Base-by-base conservation (phyloP, 257 asterid species). In the Fraxinus cuspidata region DNA sequence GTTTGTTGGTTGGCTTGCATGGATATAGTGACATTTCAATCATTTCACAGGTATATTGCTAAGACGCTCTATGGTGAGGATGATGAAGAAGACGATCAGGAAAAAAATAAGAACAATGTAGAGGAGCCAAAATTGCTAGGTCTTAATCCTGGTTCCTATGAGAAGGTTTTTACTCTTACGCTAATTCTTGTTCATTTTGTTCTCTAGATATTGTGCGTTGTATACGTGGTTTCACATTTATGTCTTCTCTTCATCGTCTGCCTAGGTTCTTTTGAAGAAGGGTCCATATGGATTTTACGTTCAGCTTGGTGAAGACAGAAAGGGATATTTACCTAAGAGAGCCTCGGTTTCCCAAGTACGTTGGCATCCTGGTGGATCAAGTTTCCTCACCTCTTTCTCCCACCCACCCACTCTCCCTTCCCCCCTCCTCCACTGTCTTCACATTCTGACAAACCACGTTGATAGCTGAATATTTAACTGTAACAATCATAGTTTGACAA, bases 251-350 rank as follows among this genome's bases (percentile, higher is more conserved):
- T 81, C 60, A 38, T 51, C 38, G 71, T 58, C 56, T 68, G 64
- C 21, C 5, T 31, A 95, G 98, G 87, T 95, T 85, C 89, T 93
- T 71, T 74, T 95, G 81, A 95, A 93, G 96, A 75, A 74, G 70
- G 98, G 99, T 71, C 98, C 98, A 13, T 95, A 87, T 82, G 97
- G 98, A 84, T 42, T 81, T 87, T 95, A 95, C 77, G 88, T 93
- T 81, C 99, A 95, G 89, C 91, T 93, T 73, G 99, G 99, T 82
- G 97, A 95, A 81, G 98, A 95, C 83, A 90, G 91, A 79, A 85
- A 87, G 78, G 97, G 99, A 64, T 86, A 85, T 78, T 40, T 77
- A 49, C 98, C 97, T 73, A 93, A 95, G 88, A 91, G 99, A 77
- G 94, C 94, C 60, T 91, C 97, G 0, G 81, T 86, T 18, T 58